These are phyloP conservation scores for Fistulinella prunicolor DNA, from an alignment of 768 basidiomycete genomes.

Conservation along the genomic window DNA sequence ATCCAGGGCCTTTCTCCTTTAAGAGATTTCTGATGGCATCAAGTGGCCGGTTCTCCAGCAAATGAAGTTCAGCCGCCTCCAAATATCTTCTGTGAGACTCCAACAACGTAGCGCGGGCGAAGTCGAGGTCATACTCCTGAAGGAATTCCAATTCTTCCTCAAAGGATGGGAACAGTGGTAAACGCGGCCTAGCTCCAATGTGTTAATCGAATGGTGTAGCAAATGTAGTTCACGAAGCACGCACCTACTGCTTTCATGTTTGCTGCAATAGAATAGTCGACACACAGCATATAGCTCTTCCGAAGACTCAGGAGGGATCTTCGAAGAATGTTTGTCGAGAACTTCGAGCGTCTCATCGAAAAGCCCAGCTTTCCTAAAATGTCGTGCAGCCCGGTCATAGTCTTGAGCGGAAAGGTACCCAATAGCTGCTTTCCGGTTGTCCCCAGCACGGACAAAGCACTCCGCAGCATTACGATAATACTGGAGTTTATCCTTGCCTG, in stretches of 20 bases:
- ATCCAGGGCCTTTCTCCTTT: constrained; percentile 29
- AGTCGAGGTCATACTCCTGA: constrained; percentile 50
- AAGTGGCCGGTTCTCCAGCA: constrained; percentile 43
- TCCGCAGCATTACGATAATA: constrained; percentile 46
- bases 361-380: constrained; percentile 46
- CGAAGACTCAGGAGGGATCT: constrained; percentile 33
- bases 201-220: not conserved
- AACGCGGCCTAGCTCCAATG: constrained; percentile 40
- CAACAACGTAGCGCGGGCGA: constrained; percentile 45
- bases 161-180: constrained; percentile 44
- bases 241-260: constrained; percentile 21
- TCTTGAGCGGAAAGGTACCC: constrained; percentile 42
- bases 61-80: constrained; percentile 53
- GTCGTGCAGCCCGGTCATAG: constrained; percentile 42
- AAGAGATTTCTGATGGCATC: constrained; percentile 49
- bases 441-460: constrained; percentile 42
- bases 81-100: constrained; percentile 37
- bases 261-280: constrained; percentile 43
- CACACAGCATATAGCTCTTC: constrained; percentile 43
- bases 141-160: constrained; percentile 58
- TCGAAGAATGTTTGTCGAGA: constrained; percentile 33
- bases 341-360: constrained; percentile 55
- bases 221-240: not conserved
- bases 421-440: constrained; percentile 43
- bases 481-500: constrained; percentile 26